A percentile compares a stretch with the other conserved stretches of the same genome.
Evolutionary conservation across 441 rosid genomes (phyloP).

Genomic region (Capsella rubella): DNA sequence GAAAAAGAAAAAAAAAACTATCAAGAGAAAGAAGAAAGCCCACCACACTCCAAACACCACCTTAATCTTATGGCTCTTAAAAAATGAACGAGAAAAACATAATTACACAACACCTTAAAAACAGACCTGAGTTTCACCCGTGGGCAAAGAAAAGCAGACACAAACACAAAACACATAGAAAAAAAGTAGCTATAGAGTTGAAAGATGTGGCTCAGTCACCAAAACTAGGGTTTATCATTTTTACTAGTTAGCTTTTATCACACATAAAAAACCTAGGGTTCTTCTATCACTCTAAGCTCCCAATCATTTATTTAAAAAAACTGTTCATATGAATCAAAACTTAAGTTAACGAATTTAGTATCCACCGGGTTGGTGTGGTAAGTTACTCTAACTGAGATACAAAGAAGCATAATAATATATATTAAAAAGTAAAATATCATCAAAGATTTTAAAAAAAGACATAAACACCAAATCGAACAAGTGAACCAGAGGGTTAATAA

Average conservation of each 20-base stretch:
- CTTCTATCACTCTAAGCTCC: neutral
- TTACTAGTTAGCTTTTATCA: neutral
- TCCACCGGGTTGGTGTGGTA: conserved; percentile 25
- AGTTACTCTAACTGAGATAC: conserved; percentile 35
- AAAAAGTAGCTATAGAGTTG: conserved; percentile 10
- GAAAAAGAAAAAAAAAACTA: conserved; percentile 9
- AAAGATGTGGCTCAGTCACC: conserved; percentile 24
- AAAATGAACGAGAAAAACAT: conserved; percentile 38
- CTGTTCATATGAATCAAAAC: conserved; percentile 12
- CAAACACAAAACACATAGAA: conserved; percentile 14
- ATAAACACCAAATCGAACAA: conserved; percentile 24
- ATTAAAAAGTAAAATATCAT: no score
- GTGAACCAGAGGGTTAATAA: conserved; percentile 7
- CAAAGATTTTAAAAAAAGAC: neutral
- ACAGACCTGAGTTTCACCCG: conserved; percentile 5
- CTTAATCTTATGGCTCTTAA: conserved; percentile 5
- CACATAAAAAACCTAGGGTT: conserved; percentile 32
- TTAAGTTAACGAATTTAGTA: neutral
- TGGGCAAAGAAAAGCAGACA: neutral
- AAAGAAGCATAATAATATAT: neutral
- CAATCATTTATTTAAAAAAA: conserved; percentile 8
- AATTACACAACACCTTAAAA: conserved; percentile 35
- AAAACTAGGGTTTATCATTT: conserved; percentile 39
- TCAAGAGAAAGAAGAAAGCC: conserved; percentile 6
- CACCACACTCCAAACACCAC: neutral